These are phyloP conservation scores for Paxillus involutus DNA, from an alignment of 768 basidiomycete genomes.

Conservation along the genomic window DNA sequence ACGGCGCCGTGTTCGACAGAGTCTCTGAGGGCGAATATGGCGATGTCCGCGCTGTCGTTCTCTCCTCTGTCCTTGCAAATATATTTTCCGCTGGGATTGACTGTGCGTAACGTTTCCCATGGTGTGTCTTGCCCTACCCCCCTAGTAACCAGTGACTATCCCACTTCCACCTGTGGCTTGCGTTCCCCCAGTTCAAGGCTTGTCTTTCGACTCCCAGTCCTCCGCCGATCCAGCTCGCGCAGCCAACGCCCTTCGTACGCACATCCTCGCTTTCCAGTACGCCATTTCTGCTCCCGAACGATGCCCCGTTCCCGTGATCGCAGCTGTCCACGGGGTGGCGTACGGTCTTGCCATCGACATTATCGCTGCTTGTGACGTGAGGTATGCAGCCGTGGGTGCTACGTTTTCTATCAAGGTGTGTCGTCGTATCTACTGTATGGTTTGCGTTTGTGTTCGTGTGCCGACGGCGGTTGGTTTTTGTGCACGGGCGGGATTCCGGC, in stretches of 20 bases:
- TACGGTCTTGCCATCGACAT: slow-evolving; percentile 82
- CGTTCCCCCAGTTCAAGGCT: slow-evolving; percentile 20
- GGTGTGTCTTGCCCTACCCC: no score
- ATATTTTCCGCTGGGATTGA: slow-evolving; percentile 86
- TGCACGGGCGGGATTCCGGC: no score
- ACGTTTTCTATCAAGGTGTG: slow-evolving; percentile 73
- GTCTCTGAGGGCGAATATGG: slow-evolving; percentile 44
- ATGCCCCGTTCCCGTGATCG: slow-evolving; percentile 80
- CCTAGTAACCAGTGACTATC: no score
- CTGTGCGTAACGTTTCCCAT: slow-evolving; percentile 39
- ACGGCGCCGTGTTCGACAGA: slow-evolving; percentile 58
- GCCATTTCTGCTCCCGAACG: slow-evolving; percentile 68
- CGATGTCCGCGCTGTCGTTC: slow-evolving; percentile 68
- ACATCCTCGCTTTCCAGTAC: slow-evolving; percentile 62
- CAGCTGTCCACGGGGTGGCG: slow-evolving; percentile 67
- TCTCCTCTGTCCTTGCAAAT: slow-evolving; percentile 70
- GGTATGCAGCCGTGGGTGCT: slow-evolving; percentile 63
- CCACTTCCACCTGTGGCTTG: background rate
- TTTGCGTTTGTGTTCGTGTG: background rate
- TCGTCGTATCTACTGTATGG: background rate
- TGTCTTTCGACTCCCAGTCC: slow-evolving; percentile 17
- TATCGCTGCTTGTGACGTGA: slow-evolving; percentile 67
- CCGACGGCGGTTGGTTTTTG: no score
- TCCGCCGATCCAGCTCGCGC: slow-evolving; percentile 50
- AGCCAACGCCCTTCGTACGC: slow-evolving; percentile 47